Evolutionary conservation across 2,329 filamentous ascomycete species (phyloP).

Genomic region (Akanthomyces uredinophilus): DNA sequence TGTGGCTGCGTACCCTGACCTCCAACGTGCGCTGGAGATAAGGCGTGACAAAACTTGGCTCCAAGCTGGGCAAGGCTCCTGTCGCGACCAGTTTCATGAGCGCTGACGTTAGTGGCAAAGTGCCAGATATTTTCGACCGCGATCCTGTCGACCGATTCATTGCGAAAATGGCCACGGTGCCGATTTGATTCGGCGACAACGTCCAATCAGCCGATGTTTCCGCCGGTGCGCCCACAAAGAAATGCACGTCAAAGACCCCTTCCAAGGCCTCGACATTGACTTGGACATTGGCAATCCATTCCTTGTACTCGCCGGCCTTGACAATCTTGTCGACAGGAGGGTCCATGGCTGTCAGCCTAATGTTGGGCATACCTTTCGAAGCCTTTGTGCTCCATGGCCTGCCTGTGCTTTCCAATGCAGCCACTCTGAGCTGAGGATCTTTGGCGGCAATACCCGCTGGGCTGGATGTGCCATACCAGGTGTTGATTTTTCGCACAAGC

Average conservation of each 20-base stretch:
- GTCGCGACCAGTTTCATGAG: conserved; percentile 38
- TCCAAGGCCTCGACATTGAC: conserved; percentile 56
- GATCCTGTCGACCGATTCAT: conserved; percentile 32
- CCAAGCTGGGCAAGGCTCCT: conserved; percentile 33
- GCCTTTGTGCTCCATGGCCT: conserved; percentile 14
- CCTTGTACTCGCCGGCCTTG: conserved; percentile 40
- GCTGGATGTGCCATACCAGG: conserved; percentile 33
- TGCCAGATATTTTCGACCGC: conserved; percentile 38
- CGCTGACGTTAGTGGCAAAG: conserved; percentile 47
- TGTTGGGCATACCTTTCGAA: conserved; percentile 19
- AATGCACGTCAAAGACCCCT: conserved; percentile 56
- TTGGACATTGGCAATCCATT: conserved; percentile 66
- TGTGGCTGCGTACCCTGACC: conserved; percentile 26
- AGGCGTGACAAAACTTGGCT: conserved; percentile 31
- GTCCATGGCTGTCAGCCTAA: conserved; percentile 23
- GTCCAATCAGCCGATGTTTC: conserved; percentile 45
- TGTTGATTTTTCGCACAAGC: conserved; percentile 47
- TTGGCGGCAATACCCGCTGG: conserved; percentile 18
- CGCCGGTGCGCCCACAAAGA: conserved; percentile 59
- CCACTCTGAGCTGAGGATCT: background rate
- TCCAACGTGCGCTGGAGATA: conserved; percentile 38
- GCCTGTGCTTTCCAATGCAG: conserved; percentile 16
- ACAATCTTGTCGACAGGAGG: conserved; percentile 29
- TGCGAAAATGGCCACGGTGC: conserved; percentile 54
- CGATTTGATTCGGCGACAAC: conserved; percentile 50